Conservation (phyloP, 768 basidiomycete species). For the Phallus indusiatus region DNA sequence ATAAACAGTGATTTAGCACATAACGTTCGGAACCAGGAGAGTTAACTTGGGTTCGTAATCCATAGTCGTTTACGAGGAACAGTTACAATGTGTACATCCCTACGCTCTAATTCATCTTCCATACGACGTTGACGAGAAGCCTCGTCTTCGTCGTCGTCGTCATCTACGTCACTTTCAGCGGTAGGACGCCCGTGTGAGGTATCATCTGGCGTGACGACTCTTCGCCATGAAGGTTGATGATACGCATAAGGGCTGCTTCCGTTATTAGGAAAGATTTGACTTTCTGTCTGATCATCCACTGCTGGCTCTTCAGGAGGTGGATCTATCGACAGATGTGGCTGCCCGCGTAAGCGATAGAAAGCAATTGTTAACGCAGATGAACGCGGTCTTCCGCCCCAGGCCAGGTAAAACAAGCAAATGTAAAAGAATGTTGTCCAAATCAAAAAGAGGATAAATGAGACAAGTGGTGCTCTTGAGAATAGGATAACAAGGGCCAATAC, state of each 20-base stretch:
- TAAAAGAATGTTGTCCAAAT: conserved; percentile 55
- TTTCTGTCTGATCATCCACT: conserved; percentile 21
- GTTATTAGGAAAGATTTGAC: conserved; percentile 34
- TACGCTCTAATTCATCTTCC: conserved; percentile 72
- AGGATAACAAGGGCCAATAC: conserved; percentile 48
- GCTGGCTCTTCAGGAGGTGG: conserved; percentile 23
- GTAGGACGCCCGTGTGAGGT: conserved; percentile 34
- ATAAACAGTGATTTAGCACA: not conserved
- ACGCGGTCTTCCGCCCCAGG: conserved; percentile 50
- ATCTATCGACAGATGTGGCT: conserved; percentile 9
- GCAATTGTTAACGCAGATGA: conserved; percentile 44
- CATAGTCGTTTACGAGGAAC: conserved; percentile 66
- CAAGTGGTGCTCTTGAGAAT: conserved; percentile 44
- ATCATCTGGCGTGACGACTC: conserved; percentile 26
- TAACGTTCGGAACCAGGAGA: not conserved
- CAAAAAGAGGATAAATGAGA: conserved; percentile 56
- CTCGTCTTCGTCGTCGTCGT: conserved; percentile 68
- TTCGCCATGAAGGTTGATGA: conserved; percentile 54
- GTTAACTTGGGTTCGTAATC: conserved; percentile 51
- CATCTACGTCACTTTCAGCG: conserved; percentile 38
- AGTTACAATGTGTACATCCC: conserved; percentile 74
- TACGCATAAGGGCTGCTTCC: conserved; percentile 48
- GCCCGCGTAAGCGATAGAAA: conserved; percentile 36
- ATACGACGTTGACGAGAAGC: conserved; percentile 63
- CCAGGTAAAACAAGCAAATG: conserved; percentile 36